phyloP scores from a whole-genome alignment of 2,329 filamentous ascomycete species.

The Massarina eburnea region DNA sequence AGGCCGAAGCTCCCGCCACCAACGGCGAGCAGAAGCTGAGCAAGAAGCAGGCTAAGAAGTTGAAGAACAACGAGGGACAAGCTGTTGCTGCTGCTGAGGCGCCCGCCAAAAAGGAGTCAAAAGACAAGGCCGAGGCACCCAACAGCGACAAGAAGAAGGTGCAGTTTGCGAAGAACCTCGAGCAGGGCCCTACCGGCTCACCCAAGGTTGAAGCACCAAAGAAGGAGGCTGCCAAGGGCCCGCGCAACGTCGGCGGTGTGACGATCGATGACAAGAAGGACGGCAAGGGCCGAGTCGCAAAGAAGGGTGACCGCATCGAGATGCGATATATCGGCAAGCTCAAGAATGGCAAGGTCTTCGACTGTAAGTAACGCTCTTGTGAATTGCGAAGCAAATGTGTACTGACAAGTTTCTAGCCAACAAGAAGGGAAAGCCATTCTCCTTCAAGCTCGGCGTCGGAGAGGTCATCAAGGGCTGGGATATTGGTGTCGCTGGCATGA shows the following conservation, averaged over 20 bases:
- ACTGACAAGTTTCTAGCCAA: constrained; percentile 66
- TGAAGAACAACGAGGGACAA: constrained; percentile 97
- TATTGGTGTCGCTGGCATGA: constrained; percentile 89
- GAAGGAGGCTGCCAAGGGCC: constrained; percentile 56
- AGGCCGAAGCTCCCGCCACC: constrained; percentile 50
- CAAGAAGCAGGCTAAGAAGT: constrained; percentile 98
- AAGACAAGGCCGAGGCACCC: constrained; percentile 51
- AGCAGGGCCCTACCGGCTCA: constrained; percentile 80
- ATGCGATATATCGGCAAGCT: constrained; percentile 98
- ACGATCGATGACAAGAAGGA: constrained; percentile 94
- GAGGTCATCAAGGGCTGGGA: constrained; percentile 99
- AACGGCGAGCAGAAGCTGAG: constrained; percentile 74
- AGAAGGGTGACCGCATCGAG: constrained; percentile 86
- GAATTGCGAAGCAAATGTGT: background rate
- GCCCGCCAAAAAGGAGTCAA: constrained; percentile 57
- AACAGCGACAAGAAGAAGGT: constrained; percentile 79
- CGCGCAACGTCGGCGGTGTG: constrained; percentile 83
- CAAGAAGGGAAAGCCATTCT: constrained; percentile 98
- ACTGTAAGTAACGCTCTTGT: constrained; percentile 62
- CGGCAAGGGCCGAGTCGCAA: constrained; percentile 79
- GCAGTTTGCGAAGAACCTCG: constrained; percentile 97
- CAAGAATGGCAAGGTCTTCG: constrained; percentile 90
- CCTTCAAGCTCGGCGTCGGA: constrained; percentile 89
- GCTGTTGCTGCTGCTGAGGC: constrained; percentile 61
- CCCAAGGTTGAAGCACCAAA: constrained; percentile 54